Evolutionary conservation across 257 asterid genomes (phyloP).

Genomic region (Solanum bulbocastanum): DNA sequence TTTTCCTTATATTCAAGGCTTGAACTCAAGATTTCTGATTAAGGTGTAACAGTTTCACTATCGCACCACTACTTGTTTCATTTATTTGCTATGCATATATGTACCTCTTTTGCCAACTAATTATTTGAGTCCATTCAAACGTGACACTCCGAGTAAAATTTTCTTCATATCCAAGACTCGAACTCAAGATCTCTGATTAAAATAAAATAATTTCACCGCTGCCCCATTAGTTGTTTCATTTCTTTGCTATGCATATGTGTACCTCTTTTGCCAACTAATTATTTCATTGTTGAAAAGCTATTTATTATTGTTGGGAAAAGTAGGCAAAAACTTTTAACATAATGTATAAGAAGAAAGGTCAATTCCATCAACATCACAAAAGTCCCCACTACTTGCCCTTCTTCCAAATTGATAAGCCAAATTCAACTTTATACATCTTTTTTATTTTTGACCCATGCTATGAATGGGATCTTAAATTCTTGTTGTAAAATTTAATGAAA

Average conservation of each 20-base stretch:
- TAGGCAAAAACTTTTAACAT: neutral
- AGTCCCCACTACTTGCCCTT: neutral
- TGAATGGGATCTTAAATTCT: neutral
- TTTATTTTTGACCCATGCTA: neutral
- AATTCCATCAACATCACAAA: neutral
- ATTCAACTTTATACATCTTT: neutral
- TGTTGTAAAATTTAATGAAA: neutral
- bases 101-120: neutral
- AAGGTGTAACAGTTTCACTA: too few relatives aligned
- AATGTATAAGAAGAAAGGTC: neutral
- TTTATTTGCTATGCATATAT: neutral
- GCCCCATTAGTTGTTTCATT: neutral
- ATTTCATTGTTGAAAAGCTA: neutral
- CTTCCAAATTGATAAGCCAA: slow-evolving; percentile 6
- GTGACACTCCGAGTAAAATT: too few relatives aligned
- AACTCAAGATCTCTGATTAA: too few relatives aligned
- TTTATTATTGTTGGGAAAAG: neutral
- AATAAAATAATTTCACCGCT: neutral
- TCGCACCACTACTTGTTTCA: neutral
- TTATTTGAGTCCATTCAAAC: neutral
- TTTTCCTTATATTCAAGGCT: too few relatives aligned
- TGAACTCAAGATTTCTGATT: neutral
- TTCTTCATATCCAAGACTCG: neutral
- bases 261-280: neutral
- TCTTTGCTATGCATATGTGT: neutral